These are phyloP conservation scores for Fusarium sp. DNA, from an alignment of 2,329 filamentous ascomycete genomes.

Conservation along the genomic window DNA sequence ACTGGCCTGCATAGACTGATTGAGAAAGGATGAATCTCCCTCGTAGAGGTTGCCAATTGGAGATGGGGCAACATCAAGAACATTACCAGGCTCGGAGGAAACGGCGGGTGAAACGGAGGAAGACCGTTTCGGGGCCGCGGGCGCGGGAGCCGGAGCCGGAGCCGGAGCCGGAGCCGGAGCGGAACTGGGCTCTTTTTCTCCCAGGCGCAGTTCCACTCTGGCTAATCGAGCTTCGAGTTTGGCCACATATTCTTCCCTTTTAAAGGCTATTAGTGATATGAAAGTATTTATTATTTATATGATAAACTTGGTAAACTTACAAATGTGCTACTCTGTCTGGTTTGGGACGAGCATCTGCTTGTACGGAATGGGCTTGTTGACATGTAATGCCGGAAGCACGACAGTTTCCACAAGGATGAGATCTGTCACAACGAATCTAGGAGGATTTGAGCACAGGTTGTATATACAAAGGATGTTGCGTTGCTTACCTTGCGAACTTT, in stretches of 20 bases:
- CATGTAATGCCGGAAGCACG: conserved; percentile 26
- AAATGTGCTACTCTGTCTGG: conserved; percentile 26
- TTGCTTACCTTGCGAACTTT: conserved; percentile 28
- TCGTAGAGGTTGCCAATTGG: conserved; percentile 16
- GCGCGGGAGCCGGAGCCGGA: too few relatives aligned
- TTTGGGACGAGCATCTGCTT: conserved; percentile 17
- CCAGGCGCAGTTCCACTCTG: conserved; percentile 19
- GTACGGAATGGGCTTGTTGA: conserved; percentile 17
- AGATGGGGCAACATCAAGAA: conserved; percentile 2
- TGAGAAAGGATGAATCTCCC: conserved; percentile 32
- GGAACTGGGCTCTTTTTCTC: neutral
- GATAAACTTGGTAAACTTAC: neutral
- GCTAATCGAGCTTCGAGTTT: conserved; percentile 19
- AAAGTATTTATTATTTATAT: too few relatives aligned
- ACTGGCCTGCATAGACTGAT: conserved; percentile 25
- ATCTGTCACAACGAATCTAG: conserved; percentile 31
- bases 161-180: neutral
- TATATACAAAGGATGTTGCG: neutral
- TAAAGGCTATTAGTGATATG: neutral
- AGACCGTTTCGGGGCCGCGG: neutral
- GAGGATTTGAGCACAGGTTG: accelerated
- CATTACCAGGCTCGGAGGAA: conserved; percentile 5
- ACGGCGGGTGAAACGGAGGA: conserved; percentile 1
- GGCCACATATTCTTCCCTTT: conserved; percentile 27
- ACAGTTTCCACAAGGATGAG: conserved; percentile 28